A percentile compares a stretch with the other conserved stretches of the same genome.
Conservation (phyloP, 768 basidiomycete species). For the Sporobolomyces roseus region DNA sequence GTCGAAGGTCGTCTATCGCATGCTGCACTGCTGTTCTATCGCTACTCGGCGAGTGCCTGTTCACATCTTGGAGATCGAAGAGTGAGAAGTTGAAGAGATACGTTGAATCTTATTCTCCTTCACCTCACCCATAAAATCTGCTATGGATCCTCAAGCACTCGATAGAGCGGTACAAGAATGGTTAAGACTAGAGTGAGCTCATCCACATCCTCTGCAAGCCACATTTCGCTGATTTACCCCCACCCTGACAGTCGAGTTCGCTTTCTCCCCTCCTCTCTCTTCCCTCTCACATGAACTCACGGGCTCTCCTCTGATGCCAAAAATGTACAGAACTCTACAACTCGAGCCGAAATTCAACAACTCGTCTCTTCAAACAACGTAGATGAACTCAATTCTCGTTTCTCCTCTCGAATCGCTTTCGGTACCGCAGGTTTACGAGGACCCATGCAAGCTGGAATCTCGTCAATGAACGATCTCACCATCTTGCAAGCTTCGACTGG, state of each 20-base stretch:
- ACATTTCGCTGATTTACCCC: not conserved
- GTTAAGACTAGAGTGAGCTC: slow-evolving; percentile 29
- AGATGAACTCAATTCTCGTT: slow-evolving; percentile 43
- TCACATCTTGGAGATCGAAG: not conserved
- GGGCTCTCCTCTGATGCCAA: too few relatives aligned
- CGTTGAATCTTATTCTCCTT: not conserved
- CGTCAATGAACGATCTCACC: slow-evolving; percentile 82
- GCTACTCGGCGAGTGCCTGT: too few relatives aligned
- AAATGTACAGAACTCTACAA: slow-evolving; percentile 42
- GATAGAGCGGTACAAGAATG: slow-evolving; percentile 17
- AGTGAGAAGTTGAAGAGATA: not conserved
- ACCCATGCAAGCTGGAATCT: slow-evolving; percentile 81
- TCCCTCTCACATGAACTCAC: not conserved
- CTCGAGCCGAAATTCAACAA: slow-evolving; percentile 44
- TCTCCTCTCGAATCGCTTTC: slow-evolving; percentile 65
- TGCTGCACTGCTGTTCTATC: too few relatives aligned
- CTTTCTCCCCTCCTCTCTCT: too few relatives aligned
- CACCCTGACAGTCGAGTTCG: slow-evolving; percentile 19
- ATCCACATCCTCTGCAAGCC: not conserved
- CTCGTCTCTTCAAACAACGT: slow-evolving; percentile 32
- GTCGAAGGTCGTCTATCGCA: too few relatives aligned
- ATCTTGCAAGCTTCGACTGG: slow-evolving; percentile 42
- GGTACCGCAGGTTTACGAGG: slow-evolving; percentile 84
- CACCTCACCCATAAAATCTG: not conserved
- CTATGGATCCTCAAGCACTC: slow-evolving; percentile 8